Evolutionary conservation across 495 filamentous ascomycete species (phyloP).

Genomic region (Apiosordaria backusii): DNA sequence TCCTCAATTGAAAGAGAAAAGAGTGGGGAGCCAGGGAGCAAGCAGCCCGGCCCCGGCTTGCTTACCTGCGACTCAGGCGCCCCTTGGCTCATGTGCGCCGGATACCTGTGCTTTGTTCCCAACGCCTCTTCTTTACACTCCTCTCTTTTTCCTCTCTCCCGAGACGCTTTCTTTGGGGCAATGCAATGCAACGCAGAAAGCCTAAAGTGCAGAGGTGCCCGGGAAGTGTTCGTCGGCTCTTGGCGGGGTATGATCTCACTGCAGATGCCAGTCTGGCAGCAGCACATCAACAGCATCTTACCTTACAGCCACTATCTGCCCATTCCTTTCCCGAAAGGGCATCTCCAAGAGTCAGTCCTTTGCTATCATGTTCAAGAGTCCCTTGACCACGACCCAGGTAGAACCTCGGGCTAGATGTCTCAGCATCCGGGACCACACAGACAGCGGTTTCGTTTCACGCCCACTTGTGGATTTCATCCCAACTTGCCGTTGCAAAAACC

Average conservation of each 20-base stretch:
- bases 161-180: neutral
- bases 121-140: neutral
- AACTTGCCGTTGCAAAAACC: neutral
- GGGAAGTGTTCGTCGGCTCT: neutral
- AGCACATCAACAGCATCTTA: neutral
- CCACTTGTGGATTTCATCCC: neutral
- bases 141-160: neutral
- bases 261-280: neutral
- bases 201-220: neutral
- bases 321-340: neutral
- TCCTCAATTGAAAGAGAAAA: slow-evolving; percentile 1
- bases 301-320: neutral
- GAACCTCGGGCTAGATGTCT: neutral
- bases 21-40: slow-evolving; percentile 1
- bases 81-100: neutral
- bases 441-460: slow-evolving; percentile 6
- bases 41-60: slow-evolving; percentile 3
- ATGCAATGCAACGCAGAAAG: neutral
- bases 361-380: neutral
- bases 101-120: neutral
- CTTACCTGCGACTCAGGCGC: neutral
- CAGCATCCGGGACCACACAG: neutral
- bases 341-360: neutral
- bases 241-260: neutral
- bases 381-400: neutral